phyloP scores from a whole-genome alignment of 2,329 filamentous ascomycete genomes.

The Bipolaris gigantea region DNA sequence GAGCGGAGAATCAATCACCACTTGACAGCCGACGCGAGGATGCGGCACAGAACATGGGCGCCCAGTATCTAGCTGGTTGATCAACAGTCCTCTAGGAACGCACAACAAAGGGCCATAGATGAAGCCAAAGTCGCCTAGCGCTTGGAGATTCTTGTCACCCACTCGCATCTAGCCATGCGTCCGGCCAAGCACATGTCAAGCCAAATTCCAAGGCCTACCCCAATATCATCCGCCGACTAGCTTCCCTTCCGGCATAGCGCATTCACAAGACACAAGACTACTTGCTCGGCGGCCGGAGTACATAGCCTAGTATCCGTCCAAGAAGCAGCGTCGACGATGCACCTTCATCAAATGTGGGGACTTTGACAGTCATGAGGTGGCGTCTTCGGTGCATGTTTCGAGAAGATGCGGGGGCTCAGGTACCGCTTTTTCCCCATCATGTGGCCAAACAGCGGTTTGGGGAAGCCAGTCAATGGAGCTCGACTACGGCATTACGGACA shows the following conservation, averaged over 20 bases:
- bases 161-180: constrained; percentile 3
- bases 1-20: not conserved
- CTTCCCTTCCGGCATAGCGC: not conserved
- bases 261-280: not conserved
- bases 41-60: constrained; percentile 5
- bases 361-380: constrained; percentile 2
- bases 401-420: constrained; percentile 18
- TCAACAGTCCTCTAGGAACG: not conserved
- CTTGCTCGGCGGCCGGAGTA: constrained; percentile 16
- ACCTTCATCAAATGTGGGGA: constrained; percentile 23
- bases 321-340: constrained; percentile 2
- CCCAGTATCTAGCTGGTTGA: constrained; percentile 4
- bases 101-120: constrained; percentile 9
- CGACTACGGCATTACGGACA: constrained; percentile 18
- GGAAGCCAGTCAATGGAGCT: constrained; percentile 1
- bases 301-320: constrained; percentile 16
- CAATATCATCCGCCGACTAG: constrained; percentile 13
- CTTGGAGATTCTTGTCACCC: constrained; percentile 5
- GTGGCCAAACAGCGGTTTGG: constrained; percentile 7
- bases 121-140: constrained; percentile 9
- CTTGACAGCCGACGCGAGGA: not conserved
- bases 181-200: constrained; percentile 10
- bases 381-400: constrained; percentile 16
- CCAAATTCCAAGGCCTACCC: constrained; percentile 11
- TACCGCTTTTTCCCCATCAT: constrained; percentile 16